These are phyloP conservation scores for Cryptococcus sp. DNA, from an alignment of 1,284 basidiomycete genomes.

Conservation along the genomic window DNA sequence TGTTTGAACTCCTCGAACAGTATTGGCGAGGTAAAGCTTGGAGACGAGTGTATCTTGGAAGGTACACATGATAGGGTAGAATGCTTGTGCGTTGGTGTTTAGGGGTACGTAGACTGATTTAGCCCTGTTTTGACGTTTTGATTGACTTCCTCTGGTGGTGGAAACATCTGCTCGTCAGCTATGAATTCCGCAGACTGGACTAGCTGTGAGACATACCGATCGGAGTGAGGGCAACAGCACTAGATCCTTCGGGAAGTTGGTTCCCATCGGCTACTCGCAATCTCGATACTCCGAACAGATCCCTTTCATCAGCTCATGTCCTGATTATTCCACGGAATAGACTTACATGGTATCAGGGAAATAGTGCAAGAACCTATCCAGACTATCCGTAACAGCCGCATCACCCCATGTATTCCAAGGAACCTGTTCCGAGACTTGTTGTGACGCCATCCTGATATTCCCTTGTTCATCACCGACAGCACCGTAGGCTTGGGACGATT, in stretches of 20 bases:
- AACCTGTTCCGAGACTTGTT: not conserved
- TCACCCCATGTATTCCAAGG: not conserved
- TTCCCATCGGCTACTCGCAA: not conserved
- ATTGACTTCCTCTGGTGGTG: not conserved
- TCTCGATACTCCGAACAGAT: not conserved
- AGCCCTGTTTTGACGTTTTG: not conserved
- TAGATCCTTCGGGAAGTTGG: not conserved
- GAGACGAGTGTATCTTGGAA: not conserved
- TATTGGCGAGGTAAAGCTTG: not conserved
- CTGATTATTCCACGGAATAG: not conserved
- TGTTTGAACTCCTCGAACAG: not conserved
- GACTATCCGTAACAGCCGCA: not conserved
- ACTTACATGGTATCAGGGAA: slow-evolving; percentile 1
- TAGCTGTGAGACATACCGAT: not conserved
- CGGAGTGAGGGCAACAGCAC: not conserved
- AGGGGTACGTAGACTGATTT: not conserved
- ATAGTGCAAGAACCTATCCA: not conserved
- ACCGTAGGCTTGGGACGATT: not conserved
- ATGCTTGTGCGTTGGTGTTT: not conserved
- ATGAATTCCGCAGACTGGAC: not conserved
- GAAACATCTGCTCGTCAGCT: not conserved
- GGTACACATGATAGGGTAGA: slow-evolving; percentile 1
- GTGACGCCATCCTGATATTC: not conserved
- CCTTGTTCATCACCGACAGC: not conserved
- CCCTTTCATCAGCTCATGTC: not conserved